Conservation (phyloP, 2,329 filamentous ascomycete genomes). For the Cladobotryum mycophilum region DNA sequence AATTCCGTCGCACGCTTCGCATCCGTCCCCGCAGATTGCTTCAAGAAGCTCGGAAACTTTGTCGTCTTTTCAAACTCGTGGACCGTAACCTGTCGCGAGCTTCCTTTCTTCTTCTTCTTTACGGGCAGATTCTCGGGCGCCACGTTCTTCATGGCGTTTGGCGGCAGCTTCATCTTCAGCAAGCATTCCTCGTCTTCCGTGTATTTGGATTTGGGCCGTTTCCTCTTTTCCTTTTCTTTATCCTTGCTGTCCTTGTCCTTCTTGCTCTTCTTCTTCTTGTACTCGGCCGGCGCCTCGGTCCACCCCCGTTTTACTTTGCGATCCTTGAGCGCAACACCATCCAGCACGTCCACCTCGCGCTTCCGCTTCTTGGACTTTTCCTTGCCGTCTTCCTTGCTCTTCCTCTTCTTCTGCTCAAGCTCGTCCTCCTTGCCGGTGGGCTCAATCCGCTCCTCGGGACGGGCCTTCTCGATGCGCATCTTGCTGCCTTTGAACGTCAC, state of each 20-base stretch:
- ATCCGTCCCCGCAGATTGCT: constrained; percentile 34
- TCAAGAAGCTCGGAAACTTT: constrained; percentile 77
- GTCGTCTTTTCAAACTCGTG: constrained; percentile 87
- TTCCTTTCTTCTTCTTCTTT: constrained; percentile 47
- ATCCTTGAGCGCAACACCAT: constrained; percentile 66
- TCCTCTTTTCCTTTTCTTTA: constrained; percentile 52
- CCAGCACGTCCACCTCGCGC: constrained; percentile 43
- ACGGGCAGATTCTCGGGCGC: constrained; percentile 31
- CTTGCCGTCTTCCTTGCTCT: constrained; percentile 28
- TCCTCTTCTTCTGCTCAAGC: constrained; percentile 22
- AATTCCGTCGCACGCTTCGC: constrained; percentile 51
- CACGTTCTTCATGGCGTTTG: constrained; percentile 37
- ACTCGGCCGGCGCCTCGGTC: constrained; percentile 60
- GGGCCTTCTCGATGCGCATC: constrained; percentile 76
- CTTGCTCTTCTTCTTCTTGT: constrained; percentile 42
- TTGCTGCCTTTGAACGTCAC: constrained; percentile 78
- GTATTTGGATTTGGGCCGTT: constrained; percentile 66
- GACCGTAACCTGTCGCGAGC: constrained; percentile 54
- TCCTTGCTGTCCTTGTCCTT: constrained; percentile 41
- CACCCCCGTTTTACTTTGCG: constrained; percentile 84
- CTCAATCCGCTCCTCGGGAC: constrained; percentile 42
- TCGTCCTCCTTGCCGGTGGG: constrained; percentile 29
- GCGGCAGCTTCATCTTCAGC: constrained; percentile 71
- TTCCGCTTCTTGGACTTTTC: constrained; percentile 43
- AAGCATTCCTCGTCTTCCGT: constrained; percentile 75